A percentile compares a stretch with the other conserved stretches of the same genome.
phyloP scores from a whole-genome alignment of 768 basidiomycete species.

The Multifurca ochricompacta region DNA sequence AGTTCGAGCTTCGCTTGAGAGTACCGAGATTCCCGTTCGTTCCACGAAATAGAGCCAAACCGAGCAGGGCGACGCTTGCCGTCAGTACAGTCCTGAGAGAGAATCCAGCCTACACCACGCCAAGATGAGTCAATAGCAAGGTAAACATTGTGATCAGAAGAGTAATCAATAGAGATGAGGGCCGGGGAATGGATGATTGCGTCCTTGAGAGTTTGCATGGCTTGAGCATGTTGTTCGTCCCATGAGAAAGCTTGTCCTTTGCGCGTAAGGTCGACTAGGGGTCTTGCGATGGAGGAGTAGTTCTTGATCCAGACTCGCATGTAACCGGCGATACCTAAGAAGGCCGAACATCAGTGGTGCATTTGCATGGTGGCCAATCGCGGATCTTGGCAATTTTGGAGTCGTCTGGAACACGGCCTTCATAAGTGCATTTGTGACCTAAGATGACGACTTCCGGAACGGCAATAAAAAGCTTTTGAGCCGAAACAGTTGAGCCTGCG shows the following conservation, averaged over 20 bases:
- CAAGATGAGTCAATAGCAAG: conserved; percentile 25
- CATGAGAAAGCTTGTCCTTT: conserved; percentile 14
- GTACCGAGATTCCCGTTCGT: conserved; percentile 22
- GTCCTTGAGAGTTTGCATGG: not conserved
- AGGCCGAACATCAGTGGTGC: conserved; percentile 24
- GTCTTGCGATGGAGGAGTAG: conserved; percentile 19
- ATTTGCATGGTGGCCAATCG: conserved; percentile 21
- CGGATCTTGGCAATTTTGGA: too few species aligned
- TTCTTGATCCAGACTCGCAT: conserved; percentile 22
- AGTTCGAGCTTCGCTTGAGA: conserved; percentile 27
- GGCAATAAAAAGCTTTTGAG: too few species aligned
- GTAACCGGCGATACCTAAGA: conserved; percentile 22
- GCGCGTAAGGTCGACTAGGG: conserved; percentile 20
- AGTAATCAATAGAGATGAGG: conserved; percentile 23
- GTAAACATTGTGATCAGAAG: conserved; percentile 14
- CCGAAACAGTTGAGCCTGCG: too few species aligned
- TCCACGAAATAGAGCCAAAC: conserved; percentile 36
- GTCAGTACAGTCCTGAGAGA: conserved; percentile 24
- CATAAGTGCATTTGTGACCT: conserved; percentile 33
- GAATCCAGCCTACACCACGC: conserved; percentile 25
- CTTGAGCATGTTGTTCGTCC: not conserved
- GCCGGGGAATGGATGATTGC: conserved; percentile 8
- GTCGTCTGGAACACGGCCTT: conserved; percentile 29
- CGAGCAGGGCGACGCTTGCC: conserved; percentile 24
- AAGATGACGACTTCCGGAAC: conserved; percentile 19